A percentile compares a stretch with the other conserved stretches of the same genome.
Conservation (phyloP, 306 rosid species). For the Dalbergia cochinchinensis region DNA sequence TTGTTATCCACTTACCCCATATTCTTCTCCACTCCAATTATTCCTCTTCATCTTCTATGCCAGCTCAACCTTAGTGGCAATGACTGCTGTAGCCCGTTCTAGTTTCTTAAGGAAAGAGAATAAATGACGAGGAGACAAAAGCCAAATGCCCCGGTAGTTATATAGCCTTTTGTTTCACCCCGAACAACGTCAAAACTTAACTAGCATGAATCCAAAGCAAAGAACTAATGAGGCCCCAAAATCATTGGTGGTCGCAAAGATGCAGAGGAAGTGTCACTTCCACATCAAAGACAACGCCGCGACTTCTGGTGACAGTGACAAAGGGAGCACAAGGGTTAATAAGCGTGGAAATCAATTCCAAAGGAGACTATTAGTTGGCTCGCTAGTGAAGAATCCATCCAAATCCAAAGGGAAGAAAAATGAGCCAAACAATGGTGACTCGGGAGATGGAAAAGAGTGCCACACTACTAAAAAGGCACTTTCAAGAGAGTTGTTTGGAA, state of each 20-base stretch:
- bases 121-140: background rate
- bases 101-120: background rate
- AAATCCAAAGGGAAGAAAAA: slow-evolving; percentile 25
- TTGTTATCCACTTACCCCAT: background rate
- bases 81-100: slow-evolving; percentile 38
- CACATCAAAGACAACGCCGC: slow-evolving; percentile 28
- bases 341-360: slow-evolving; percentile 12
- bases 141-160: background rate
- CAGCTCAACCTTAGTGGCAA: background rate
- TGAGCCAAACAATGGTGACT: background rate
- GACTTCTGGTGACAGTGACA: background rate
- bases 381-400: slow-evolving; percentile 25
- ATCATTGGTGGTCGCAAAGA: slow-evolving; percentile 43
- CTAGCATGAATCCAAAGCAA: slow-evolving; percentile 40
- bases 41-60: background rate
- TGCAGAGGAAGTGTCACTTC: slow-evolving; percentile 43
- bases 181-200: slow-evolving; percentile 24
- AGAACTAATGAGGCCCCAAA: slow-evolving; percentile 53
- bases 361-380: slow-evolving; percentile 10
- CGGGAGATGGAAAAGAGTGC: background rate
- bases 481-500: background rate
- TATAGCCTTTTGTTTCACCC: background rate
- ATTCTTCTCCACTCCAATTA: background rate
- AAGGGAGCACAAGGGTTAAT: slow-evolving; percentile 13
- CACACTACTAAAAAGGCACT: background rate